Percentiles rank a stretch among this genome's conserved stretches.
These are phyloP conservation scores for Pueraria montana DNA, from an alignment of 306 rosid species.

Conservation along the genomic window DNA sequence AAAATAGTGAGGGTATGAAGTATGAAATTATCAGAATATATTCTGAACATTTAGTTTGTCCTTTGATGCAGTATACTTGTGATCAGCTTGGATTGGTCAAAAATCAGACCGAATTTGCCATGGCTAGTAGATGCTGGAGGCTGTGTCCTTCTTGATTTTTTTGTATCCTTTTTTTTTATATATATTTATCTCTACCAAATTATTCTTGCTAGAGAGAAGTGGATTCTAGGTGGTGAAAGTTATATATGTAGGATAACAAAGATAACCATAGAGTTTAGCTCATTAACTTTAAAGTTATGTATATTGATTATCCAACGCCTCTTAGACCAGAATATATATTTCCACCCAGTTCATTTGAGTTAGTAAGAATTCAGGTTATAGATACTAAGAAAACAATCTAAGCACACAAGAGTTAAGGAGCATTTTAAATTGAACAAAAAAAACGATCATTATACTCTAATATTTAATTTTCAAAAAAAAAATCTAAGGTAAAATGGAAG, in stretches of 20 bases:
- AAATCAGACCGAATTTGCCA: conserved; percentile 76
- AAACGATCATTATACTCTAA: conserved; percentile 20
- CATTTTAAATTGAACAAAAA: conserved; percentile 10
- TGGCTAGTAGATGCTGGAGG: conserved; percentile 95
- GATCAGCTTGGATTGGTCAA: conserved; percentile 76
- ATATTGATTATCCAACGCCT: conserved; percentile 11
- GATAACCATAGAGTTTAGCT: conserved; percentile 35
- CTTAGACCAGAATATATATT: conserved; percentile 18
- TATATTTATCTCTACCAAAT: conserved; percentile 33
- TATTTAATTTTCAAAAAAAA: neutral
- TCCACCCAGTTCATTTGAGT: neutral
- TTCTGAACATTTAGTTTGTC: conserved; percentile 14
- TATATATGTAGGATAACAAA: conserved; percentile 35
- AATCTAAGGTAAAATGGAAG: neutral
- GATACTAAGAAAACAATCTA: conserved; percentile 15
- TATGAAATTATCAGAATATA: conserved; percentile 33
- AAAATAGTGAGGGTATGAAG: conserved; percentile 26
- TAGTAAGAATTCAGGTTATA: conserved; percentile 13
- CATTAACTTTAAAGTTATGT: neutral
- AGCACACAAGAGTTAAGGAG: neutral
- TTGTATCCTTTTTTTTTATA: conserved; percentile 69
- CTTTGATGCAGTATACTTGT: conserved; percentile 72
- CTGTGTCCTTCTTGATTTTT: conserved; percentile 80
- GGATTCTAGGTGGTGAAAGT: conserved; percentile 15
- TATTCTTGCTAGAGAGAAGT: conserved; percentile 40